Evolutionary conservation across 2,329 filamentous ascomycete species (phyloP).

Genomic region (Curvularia lunata): DNA sequence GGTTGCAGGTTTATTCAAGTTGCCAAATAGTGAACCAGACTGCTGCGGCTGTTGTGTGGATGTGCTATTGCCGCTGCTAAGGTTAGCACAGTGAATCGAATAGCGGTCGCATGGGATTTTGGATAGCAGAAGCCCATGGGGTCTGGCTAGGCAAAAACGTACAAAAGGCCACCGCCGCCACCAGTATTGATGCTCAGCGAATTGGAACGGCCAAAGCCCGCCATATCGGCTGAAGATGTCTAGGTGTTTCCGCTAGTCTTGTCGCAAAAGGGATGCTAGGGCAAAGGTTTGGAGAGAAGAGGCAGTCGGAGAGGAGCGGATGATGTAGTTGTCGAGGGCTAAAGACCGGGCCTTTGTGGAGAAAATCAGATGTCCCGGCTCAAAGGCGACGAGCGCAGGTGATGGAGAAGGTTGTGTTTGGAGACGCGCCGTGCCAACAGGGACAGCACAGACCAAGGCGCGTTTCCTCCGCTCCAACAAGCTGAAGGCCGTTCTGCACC

Average conservation of each 20-base stretch:
- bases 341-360: neutral
- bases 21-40: slow-evolving; percentile 47
- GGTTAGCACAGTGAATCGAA: slow-evolving; percentile 28
- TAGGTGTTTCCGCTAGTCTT: neutral
- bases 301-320: neutral
- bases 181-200: slow-evolving; percentile 62
- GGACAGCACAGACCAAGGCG: slow-evolving; percentile 27
- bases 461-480: slow-evolving; percentile 22
- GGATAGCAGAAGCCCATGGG: neutral
- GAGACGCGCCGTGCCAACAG: slow-evolving; percentile 8
- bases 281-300: neutral
- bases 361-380: neutral
- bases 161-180: slow-evolving; percentile 57
- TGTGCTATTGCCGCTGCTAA: slow-evolving; percentile 39
- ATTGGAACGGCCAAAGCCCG: slow-evolving; percentile 57
- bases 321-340: neutral
- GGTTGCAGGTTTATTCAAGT: slow-evolving; percentile 43
- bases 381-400: slow-evolving; percentile 1
- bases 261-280: neutral
- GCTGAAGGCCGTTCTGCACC: slow-evolving; percentile 12
- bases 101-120: neutral
- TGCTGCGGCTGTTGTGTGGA: slow-evolving; percentile 38
- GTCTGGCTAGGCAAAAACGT: slow-evolving; percentile 31
- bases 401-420: slow-evolving; percentile 9
- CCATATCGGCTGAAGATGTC: slow-evolving; percentile 31